phyloP scores from a whole-genome alignment of 1,139 yeast species.

The Taiozyma onychis region DNA sequence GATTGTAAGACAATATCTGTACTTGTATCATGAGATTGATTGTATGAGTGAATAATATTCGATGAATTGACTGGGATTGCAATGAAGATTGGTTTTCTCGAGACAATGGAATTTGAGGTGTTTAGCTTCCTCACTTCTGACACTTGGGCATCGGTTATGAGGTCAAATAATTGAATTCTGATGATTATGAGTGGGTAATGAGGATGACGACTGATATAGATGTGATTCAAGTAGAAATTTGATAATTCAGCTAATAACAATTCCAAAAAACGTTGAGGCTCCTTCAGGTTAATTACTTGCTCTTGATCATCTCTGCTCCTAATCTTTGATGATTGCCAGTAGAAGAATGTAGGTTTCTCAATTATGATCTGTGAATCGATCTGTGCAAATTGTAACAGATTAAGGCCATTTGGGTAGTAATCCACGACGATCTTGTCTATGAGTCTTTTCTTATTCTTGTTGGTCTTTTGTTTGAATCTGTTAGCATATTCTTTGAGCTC shows the following conservation, averaged over 20 bases:
- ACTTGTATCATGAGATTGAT: conserved; percentile 22
- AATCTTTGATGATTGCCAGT: conserved; percentile 58
- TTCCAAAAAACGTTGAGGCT: conserved; percentile 38
- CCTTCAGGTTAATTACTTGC: conserved; percentile 33
- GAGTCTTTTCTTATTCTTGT: conserved; percentile 36
- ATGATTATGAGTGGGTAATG: conserved; percentile 52
- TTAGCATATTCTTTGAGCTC: conserved; percentile 8
- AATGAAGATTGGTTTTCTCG: conserved; percentile 56
- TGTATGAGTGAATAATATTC: conserved; percentile 54
- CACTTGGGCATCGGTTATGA: conserved; percentile 23
- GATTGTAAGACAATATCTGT: conserved; percentile 51
- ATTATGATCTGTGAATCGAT: conserved; percentile 61
- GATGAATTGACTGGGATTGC: conserved; percentile 69
- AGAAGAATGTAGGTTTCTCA: conserved; percentile 45
- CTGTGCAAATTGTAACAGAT: conserved; percentile 65
- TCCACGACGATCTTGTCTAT: conserved; percentile 47
- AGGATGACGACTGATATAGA: conserved; percentile 67
- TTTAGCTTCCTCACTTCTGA: conserved; percentile 10
- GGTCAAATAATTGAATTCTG: conserved; percentile 65
- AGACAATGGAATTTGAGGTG: conserved; percentile 34
- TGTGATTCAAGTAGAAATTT: conserved; percentile 47
- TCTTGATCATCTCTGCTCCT: conserved; percentile 31
- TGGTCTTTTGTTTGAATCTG: conserved; percentile 6
- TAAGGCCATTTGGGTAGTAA: conserved; percentile 61
- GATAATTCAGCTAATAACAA: conserved; percentile 43